These are phyloP conservation scores for Cytospora schulzeri DNA, from an alignment of 2,329 filamentous ascomycete species.

Conservation along the genomic window DNA sequence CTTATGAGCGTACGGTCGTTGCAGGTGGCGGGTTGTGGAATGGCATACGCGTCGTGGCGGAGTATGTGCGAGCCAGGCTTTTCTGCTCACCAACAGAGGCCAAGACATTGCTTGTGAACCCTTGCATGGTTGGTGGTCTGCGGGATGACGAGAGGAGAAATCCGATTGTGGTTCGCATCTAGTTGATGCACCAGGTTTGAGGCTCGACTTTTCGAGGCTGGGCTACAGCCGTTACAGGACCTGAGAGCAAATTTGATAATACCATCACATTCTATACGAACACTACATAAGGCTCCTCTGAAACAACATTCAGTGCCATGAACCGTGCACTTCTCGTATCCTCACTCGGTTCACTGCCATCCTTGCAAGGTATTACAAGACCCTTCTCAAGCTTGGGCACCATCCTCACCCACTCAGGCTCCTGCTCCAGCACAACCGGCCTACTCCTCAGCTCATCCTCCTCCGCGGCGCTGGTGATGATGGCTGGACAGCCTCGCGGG, in stretches of 20 bases:
- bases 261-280: not conserved
- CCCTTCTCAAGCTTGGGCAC: constrained; percentile 3
- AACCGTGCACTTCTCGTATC: constrained; percentile 2
- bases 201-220: too few species aligned
- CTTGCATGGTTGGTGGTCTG: constrained; percentile 29
- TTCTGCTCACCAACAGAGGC: constrained; percentile 4
- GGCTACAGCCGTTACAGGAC: too few species aligned
- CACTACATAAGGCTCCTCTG: constrained; percentile 1
- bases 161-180: constrained; percentile 27
- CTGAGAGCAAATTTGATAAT: too few species aligned
- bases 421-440: not conserved
- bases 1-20: constrained; percentile 31
- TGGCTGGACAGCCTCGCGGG: constrained; percentile 2
- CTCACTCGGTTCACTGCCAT: not conserved
- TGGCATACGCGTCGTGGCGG: constrained; percentile 17
- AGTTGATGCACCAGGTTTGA: not conserved
- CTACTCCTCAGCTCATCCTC: not conserved
- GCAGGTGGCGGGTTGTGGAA: constrained; percentile 29
- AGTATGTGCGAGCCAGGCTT: constrained; percentile 12
- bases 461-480: not conserved
- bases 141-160: constrained; percentile 28
- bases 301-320: not conserved
- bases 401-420: not conserved
- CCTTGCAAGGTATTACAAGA: not conserved
- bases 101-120: constrained; percentile 29